phyloP scores from a whole-genome alignment of 2,329 filamentous ascomycete species.

The Fusarium sp. region DNA sequence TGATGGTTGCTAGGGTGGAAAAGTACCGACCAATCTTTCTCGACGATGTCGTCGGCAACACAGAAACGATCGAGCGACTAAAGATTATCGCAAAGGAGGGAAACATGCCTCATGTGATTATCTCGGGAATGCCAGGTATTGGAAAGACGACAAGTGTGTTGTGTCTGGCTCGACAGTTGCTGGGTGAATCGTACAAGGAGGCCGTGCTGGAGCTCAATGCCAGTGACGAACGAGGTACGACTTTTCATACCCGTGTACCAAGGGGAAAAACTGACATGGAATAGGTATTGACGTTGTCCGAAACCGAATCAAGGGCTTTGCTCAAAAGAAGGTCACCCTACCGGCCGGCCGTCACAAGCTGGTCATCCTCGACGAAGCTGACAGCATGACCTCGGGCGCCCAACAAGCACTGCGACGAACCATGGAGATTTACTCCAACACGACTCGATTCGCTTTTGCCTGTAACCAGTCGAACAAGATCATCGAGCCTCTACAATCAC shows the following conservation, averaged over 20 bases:
- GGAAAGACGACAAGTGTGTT: slow-evolving; percentile 97
- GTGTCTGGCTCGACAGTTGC: slow-evolving; percentile 89
- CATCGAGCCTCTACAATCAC: slow-evolving; percentile 97
- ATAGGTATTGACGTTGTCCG: slow-evolving; percentile 94
- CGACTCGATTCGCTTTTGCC: slow-evolving; percentile 96
- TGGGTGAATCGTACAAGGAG: slow-evolving; percentile 96
- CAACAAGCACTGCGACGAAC: slow-evolving; percentile 95
- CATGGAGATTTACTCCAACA: slow-evolving; percentile 99
- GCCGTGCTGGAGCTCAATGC: slow-evolving; percentile 97
- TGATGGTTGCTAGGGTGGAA: slow-evolving; percentile 79
- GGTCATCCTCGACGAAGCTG: slow-evolving; percentile 97
- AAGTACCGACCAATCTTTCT: slow-evolving; percentile 97
- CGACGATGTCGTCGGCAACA: slow-evolving; percentile 97
- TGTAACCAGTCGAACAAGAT: slow-evolving; percentile 99
- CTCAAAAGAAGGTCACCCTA: slow-evolving; percentile 98
- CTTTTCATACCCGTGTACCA: background rate
- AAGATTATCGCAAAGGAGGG: slow-evolving; percentile 99
- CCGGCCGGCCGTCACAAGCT: slow-evolving; percentile 93
- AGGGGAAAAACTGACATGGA: background rate
- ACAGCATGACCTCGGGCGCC: slow-evolving; percentile 97
- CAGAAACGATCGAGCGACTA: slow-evolving; percentile 94
- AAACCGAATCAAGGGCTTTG: slow-evolving; percentile 97
- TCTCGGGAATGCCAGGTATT: slow-evolving; percentile 99
- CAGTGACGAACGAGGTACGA: slow-evolving; percentile 86
- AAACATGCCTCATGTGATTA: slow-evolving; percentile 99